Conservation (phyloP, 1,139 yeast genomes). For the Geotrichum phurueaensis region DNA sequence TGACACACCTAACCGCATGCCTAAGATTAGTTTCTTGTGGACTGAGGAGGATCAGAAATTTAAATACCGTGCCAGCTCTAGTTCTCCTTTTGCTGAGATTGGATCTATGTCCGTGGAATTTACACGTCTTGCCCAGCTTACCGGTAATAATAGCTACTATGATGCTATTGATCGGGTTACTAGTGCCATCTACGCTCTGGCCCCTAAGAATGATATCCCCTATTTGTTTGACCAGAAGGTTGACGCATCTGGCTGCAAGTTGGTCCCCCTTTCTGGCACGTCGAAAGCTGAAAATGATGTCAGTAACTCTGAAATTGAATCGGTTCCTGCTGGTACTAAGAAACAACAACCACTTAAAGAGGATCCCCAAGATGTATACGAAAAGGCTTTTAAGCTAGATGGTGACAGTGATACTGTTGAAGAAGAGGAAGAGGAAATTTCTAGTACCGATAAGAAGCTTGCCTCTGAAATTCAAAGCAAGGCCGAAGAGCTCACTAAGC, state of each 20-base stretch:
- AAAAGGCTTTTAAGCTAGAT: not conserved
- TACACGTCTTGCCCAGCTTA: conserved; percentile 58
- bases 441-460: not conserved
- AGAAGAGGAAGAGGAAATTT: not conserved
- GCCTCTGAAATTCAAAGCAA: conserved; percentile 1
- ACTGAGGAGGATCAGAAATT: conserved; percentile 37
- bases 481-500: conserved; percentile 1
- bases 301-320: not conserved
- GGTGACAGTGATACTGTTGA: not conserved
- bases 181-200: conserved; percentile 36
- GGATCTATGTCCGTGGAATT: conserved; percentile 67
- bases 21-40: conserved; percentile 57
- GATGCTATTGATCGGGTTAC: conserved; percentile 47
- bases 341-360: not conserved
- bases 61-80: conserved; percentile 31
- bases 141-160: conserved; percentile 49
- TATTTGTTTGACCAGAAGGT: conserved; percentile 42
- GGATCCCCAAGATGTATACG: not conserved
- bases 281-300: not conserved
- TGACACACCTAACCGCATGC: conserved; percentile 61
- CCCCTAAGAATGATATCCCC: conserved; percentile 31
- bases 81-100: conserved; percentile 55
- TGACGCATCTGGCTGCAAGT: conserved; percentile 48
- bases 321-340: not conserved
- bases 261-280: conserved; percentile 13